Evolutionary conservation across 345 rosid species (phyloP), one percentile per base, ranked within the genome.

Genomic region (Crucihimalaya himalaica): DNA sequence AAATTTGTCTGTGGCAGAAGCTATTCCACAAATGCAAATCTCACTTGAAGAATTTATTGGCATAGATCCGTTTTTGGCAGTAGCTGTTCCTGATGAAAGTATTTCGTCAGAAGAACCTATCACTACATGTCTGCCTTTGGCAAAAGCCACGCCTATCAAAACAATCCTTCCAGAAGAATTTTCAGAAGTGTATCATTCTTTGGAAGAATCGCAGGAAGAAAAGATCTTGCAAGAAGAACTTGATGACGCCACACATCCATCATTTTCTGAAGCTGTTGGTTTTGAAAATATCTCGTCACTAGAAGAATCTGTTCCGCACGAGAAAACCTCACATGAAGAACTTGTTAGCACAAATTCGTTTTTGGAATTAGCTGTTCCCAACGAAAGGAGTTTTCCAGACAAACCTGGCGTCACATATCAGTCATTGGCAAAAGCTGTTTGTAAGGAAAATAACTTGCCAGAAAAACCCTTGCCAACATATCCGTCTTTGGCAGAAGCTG

Each of bases 401-500:
- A 27, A 21, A 67, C 29, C 19, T 10, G 48, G 15, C 4, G 8
- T 68, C 31, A 9, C 48, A 23, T 43, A 40, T 74, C 59, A 66
- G 27, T 46, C 59, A 4, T 23, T 3, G 13, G 71, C 28, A 18
- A 59, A 65, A 65, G 40, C 21, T 73, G 39, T 23, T 43, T 43
- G 20, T 8, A 11, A 42, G 57, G 64, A 63, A n/a, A 43, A n/a
- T 8, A 55, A 42, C 28, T 67, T 59, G 28, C 62, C 62, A 39
- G 79, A 75, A 59, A 48, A 67, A 75, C 7, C 69, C 55, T 51
- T 75, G 53, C 63, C 55, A 29, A 16, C 56, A 75, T 51, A 52
- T 59, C 29, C 31, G 0, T 16, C 48, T 75, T 75, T 60, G 20
- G 56, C 16, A 29, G 79, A 75, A 32, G 63, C 59, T 63, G 19